phyloP scores from a whole-genome alignment of 768 basidiomycete genomes.

The Chalciporus sphaerocephalus region DNA sequence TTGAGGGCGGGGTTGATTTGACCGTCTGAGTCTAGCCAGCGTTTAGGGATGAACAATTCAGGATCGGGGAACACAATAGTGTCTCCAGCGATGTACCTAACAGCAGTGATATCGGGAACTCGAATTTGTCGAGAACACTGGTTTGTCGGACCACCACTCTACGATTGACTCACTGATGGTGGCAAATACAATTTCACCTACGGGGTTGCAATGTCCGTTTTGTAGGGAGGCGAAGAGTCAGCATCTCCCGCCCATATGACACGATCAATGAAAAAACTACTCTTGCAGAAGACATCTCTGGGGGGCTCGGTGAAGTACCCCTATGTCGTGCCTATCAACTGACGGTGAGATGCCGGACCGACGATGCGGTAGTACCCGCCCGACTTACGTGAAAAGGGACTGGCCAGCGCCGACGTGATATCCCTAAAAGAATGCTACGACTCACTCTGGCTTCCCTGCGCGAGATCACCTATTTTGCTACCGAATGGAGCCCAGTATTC shows the following conservation, averaged over 20 bases:
- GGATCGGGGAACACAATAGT: slow-evolving; percentile 30
- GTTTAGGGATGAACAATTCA: slow-evolving; percentile 50
- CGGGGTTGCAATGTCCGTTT: slow-evolving; percentile 32
- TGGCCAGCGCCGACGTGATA: slow-evolving; percentile 53
- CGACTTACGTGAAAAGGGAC: no score
- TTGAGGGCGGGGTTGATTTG: slow-evolving; percentile 47
- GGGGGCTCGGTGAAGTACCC: slow-evolving; percentile 21
- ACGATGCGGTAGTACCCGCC: no score
- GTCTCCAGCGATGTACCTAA: slow-evolving; percentile 24
- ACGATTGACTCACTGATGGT: slow-evolving; percentile 23
- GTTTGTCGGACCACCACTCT: background rate
- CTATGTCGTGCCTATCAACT: slow-evolving; percentile 4
- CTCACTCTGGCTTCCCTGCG: slow-evolving; percentile 46
- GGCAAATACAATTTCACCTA: slow-evolving; percentile 33
- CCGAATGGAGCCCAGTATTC: slow-evolving; percentile 27
- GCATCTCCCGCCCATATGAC: background rate
- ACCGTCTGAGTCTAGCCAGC: slow-evolving; percentile 47
- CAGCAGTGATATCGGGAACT: no score
- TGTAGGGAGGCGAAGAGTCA: slow-evolving; percentile 16
- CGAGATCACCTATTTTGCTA: slow-evolving; percentile 52
- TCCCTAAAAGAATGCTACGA: slow-evolving; percentile 58
- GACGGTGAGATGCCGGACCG: no score
- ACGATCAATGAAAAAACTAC: slow-evolving; percentile 5
- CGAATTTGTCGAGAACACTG: no score
- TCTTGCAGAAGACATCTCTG: slow-evolving; percentile 26